These are phyloP conservation scores for Trichosphaerium sp. DNA, from an alignment of 78 protist species.

Conservation along the genomic window DNA sequence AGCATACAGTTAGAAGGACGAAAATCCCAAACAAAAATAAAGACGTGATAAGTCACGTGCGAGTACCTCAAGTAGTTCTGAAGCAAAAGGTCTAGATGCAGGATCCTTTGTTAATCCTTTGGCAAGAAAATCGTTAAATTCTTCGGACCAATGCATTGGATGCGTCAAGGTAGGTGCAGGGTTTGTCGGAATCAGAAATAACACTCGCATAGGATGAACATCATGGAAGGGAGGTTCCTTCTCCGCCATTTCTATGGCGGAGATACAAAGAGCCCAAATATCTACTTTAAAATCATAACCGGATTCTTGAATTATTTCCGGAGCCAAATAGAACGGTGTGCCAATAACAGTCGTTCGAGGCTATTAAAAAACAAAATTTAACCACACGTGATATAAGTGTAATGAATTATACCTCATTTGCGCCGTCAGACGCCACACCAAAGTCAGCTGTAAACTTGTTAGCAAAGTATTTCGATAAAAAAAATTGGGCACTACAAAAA, in stretches of 20 bases:
- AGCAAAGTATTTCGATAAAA: too few species aligned
- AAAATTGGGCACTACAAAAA: too few species aligned
- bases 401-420: too few species aligned
- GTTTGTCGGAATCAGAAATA: slow-evolving; percentile 62
- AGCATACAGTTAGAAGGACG: too few species aligned
- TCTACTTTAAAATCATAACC: slow-evolving; percentile 62
- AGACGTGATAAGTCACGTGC: too few species aligned
- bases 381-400: too few species aligned
- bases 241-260: slow-evolving; percentile 71
- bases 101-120: slow-evolving; percentile 23
- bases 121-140: slow-evolving; percentile 19
- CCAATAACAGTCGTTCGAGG: slow-evolving; percentile 3
- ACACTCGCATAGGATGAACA: slow-evolving; percentile 68
- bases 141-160: not conserved
- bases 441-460: too few species aligned
- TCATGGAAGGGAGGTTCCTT: slow-evolving; percentile 67
- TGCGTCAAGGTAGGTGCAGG: slow-evolving; percentile 52
- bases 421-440: slow-evolving; percentile 6
- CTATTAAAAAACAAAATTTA: too few species aligned
- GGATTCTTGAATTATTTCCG: slow-evolving; percentile 54
- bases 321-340: slow-evolving; percentile 47
- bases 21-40: too few species aligned
- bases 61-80: slow-evolving; percentile 5
- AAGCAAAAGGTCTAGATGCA: slow-evolving; percentile 12
- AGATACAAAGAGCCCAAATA: slow-evolving; percentile 78